phyloP scores from a whole-genome alignment of 805 yeast genomes.

The Kodamaea jinghongensis region DNA sequence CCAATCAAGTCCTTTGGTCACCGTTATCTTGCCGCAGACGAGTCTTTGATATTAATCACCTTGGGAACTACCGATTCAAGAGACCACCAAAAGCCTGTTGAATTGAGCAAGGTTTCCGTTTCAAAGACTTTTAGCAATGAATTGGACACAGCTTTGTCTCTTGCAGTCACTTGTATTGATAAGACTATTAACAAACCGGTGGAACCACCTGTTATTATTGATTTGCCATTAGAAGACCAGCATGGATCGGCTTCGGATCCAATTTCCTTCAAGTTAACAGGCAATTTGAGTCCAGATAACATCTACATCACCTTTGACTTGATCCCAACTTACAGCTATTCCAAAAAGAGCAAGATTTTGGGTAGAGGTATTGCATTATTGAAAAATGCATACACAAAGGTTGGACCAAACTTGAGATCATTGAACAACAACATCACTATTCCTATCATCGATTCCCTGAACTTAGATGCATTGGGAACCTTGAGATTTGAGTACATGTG shows the following conservation, averaged over 20 bases:
- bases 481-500: constrained; percentile 72
- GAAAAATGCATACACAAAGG: constrained; percentile 57
- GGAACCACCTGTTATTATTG: constrained; percentile 63
- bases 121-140: constrained; percentile 78
- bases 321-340: constrained; percentile 78
- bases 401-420: constrained; percentile 66
- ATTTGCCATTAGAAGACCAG: constrained; percentile 80
- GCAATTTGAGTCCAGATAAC: constrained; percentile 46
- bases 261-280: constrained; percentile 61
- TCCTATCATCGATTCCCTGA: constrained; percentile 72
- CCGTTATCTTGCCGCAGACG: constrained; percentile 58
- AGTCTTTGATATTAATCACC: constrained; percentile 74
- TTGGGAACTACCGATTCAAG: constrained; percentile 84
- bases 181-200: constrained; percentile 25
- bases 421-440: constrained; percentile 62
- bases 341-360: constrained; percentile 43
- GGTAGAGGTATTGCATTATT: constrained; percentile 85
- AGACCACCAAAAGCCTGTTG: constrained; percentile 54
- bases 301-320: constrained; percentile 74
- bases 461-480: constrained; percentile 73
- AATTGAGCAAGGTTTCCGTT: constrained; percentile 70
- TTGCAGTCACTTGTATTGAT: constrained; percentile 51
- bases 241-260: constrained; percentile 70
- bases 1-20: constrained; percentile 87
- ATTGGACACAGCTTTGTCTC: constrained; percentile 81